Evolutionary conservation across 2,329 filamentous ascomycete species (phyloP), one percentile per base, ranked within the genome.

Genomic region (Sporothrix dimorphospora): DNA sequence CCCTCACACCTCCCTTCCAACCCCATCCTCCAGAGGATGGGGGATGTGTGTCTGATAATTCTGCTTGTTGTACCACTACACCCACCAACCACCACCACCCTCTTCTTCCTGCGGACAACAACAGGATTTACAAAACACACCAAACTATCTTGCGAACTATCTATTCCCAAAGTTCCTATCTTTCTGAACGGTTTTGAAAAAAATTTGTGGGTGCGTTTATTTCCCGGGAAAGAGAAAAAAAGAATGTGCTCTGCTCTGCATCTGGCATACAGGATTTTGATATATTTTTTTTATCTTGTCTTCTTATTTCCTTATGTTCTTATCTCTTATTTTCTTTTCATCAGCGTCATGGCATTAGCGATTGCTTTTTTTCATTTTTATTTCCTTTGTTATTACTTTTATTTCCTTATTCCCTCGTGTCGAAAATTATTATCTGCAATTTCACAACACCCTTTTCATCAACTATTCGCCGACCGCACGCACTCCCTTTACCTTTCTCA

Each of bases 271-370:
- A 79, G 79, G 80, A 77, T 77, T 77, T 79, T 76, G 75, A 70
- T 69, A 63, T 68, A 57, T 71, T 45, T 79, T 81, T 78, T 75
- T 76, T 75, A 79, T 79, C 8, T 76, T 75, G 74, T 74, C 79
- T 79, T 82, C 78, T 75, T n/a, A 75, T 76, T 79, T 79, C 49
- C 76, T 79, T 75, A 76, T 77, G n/a, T n/a, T n/a, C n/a, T 47
- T 53, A 61, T 59, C 75, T 69, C 69, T 72, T 70, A 66, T 63
- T 76, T 74, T 78, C 75, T 72, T 75, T 72, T 74, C 75, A 77
- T 78, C 79, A 82, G 82, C 81, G 83, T 78, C 80, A 82, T 82
- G 82, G 82, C 82, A 84, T 83, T 80, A 84, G 82, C 82, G 82
- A 83, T 81, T 81, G 81, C 78, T 76, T 81, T 79, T 38, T 74